Evolutionary conservation across 768 basidiomycete genomes (phyloP).

Genomic region (Boletus pseudo-olivaceus): DNA sequence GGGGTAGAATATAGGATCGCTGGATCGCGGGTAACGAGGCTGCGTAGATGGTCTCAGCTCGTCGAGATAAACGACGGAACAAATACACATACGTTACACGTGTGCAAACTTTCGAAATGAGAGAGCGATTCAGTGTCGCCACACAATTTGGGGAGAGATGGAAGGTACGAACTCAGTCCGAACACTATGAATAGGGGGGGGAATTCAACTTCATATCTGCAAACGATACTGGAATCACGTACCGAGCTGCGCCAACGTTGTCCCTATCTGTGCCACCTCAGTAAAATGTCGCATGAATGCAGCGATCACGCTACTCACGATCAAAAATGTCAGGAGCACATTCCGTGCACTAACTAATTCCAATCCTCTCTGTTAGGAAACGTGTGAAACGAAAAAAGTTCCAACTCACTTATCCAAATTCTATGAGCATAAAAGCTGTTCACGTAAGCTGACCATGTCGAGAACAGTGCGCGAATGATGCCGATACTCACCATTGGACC

Average conservation of each 20-base stretch:
- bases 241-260: constrained; percentile 5
- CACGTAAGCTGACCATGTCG: neutral
- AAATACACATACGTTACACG: neutral
- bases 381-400: neutral
- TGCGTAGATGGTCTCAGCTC: neutral
- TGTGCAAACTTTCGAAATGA: neutral
- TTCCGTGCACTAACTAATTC: constrained; percentile 7
- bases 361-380: neutral
- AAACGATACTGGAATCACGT: neutral
- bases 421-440: constrained; percentile 12
- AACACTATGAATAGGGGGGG: neutral
- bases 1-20: neutral
- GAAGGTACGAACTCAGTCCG: constrained; percentile 5
- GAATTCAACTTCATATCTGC: neutral
- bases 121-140: neutral
- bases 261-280: neutral
- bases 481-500: constrained; percentile 10
- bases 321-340: neutral
- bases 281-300: neutral
- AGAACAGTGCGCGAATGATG: neutral
- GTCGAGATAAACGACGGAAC: neutral
- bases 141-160: neutral
- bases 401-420: constrained; percentile 12
- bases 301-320: neutral
- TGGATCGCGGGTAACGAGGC: neutral